Evolutionary conservation across 768 basidiomycete species (phyloP).

Genomic region (Gloeophyllum trabeum): DNA sequence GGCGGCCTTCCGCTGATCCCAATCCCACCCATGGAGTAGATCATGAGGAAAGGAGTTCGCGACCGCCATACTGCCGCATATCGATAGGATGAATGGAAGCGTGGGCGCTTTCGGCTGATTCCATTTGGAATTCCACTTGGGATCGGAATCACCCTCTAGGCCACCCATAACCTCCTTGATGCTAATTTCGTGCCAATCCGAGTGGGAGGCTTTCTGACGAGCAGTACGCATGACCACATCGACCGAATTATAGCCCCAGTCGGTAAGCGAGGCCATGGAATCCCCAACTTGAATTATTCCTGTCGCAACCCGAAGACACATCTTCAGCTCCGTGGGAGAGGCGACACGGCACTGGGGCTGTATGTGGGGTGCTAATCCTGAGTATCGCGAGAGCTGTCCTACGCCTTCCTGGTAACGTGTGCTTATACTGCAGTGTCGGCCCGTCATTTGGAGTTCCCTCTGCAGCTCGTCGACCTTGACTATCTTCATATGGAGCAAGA

Average conservation of each 20-base stretch:
- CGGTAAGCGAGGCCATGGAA: neutral
- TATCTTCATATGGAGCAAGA: neutral
- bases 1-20: neutral
- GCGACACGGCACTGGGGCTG: neutral
- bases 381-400: neutral
- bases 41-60: neutral
- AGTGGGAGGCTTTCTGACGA: neutral
- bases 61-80: neutral
- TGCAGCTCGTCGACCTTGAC: neutral
- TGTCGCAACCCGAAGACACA: neutral
- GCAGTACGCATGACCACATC: neutral
- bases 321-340: neutral
- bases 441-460: neutral
- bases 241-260: neutral
- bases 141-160: neutral
- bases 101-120: neutral
- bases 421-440: neutral
- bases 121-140: neutral
- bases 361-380: neutral
- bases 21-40: neutral
- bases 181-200: neutral
- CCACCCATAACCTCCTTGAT: neutral
- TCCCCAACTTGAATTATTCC: neutral
- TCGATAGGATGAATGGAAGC: neutral
- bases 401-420: neutral